Evolutionary conservation across 73 alveolate genomes (phyloP).

Genomic region (Stentor coeruleus): DNA sequence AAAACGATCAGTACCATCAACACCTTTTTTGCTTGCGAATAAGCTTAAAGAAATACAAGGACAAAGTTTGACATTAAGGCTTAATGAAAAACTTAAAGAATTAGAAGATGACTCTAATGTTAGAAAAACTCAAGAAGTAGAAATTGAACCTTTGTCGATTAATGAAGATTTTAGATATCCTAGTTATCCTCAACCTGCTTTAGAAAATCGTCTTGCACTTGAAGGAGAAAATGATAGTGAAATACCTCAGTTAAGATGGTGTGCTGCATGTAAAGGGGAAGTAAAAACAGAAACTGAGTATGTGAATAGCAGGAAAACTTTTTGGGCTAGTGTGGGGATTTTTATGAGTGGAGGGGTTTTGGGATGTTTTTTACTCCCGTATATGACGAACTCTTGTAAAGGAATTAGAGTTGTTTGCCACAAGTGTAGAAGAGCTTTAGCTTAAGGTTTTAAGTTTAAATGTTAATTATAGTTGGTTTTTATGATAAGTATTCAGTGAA

Average conservation of each 20-base stretch:
- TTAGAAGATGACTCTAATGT: background rate
- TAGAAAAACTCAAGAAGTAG: background rate
- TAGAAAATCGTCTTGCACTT: background rate
- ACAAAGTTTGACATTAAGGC: background rate
- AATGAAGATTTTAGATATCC: background rate
- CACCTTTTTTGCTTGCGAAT: background rate
- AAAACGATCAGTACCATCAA: background rate
- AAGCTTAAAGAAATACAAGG: background rate
- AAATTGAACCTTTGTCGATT: too few species aligned
- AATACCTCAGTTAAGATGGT: background rate
- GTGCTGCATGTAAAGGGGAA: conserved; percentile 18
- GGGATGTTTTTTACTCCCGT: conserved; percentile 21
- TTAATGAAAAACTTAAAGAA: background rate
- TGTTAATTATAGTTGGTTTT: too few species aligned
- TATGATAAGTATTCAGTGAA: too few species aligned
- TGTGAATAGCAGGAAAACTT: background rate
- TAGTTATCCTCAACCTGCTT: background rate
- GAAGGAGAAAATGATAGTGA: background rate
- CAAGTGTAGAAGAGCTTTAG: background rate
- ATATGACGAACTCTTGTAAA: conserved; percentile 15
- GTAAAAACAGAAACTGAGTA: background rate
- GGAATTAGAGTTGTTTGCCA: conserved; percentile 15
- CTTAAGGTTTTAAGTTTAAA: too few species aligned
- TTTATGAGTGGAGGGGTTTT: conserved; percentile 18
- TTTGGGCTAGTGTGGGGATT: conserved; percentile 4